phyloP scores from a whole-genome alignment of 2,329 filamentous ascomycete species.

The Penicillium sp. region DNA sequence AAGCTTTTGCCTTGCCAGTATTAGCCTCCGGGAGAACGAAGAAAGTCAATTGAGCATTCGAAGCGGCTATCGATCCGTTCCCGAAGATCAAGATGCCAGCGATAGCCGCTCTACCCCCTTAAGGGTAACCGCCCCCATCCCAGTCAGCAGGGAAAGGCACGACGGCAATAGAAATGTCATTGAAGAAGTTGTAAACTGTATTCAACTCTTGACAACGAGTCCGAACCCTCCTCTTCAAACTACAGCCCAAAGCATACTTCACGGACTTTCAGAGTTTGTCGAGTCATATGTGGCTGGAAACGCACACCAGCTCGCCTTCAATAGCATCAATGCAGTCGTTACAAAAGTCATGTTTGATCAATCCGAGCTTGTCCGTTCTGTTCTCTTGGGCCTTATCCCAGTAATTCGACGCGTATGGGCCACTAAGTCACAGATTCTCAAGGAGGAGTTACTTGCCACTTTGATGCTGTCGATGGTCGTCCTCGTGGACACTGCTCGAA shows the following conservation, averaged over 20 bases:
- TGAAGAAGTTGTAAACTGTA: conserved; percentile 62
- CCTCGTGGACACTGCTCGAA: conserved; percentile 45
- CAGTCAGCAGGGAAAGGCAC: conserved; percentile 26
- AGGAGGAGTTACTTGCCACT: conserved; percentile 74
- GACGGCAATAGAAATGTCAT: conserved; percentile 36
- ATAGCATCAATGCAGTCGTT: conserved; percentile 70
- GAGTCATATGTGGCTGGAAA: conserved; percentile 56
- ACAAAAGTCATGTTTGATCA: conserved; percentile 66
- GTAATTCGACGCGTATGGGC: conserved; percentile 75
- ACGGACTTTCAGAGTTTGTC: conserved; percentile 60
- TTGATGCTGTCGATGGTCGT: conserved; percentile 66
- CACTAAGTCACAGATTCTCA: conserved; percentile 59
- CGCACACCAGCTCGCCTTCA: conserved; percentile 71
- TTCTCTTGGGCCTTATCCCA: conserved; percentile 64
- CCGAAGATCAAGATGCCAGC: conserved; percentile 28
- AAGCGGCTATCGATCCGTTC: conserved; percentile 25
- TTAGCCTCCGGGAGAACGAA: conserved; percentile 41
- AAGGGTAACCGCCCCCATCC: conserved; percentile 29
- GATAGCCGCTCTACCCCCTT: conserved; percentile 32
- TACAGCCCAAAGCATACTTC: conserved; percentile 56
- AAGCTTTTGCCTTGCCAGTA: conserved; percentile 67
- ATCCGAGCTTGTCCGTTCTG: conserved; percentile 58
- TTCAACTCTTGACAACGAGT: conserved; percentile 62
- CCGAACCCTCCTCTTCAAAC: conserved; percentile 65
- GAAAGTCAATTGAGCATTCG: conserved; percentile 32